phyloP scores from a whole-genome alignment of 768 basidiomycete species.

The Naganishia kalamii region DNA sequence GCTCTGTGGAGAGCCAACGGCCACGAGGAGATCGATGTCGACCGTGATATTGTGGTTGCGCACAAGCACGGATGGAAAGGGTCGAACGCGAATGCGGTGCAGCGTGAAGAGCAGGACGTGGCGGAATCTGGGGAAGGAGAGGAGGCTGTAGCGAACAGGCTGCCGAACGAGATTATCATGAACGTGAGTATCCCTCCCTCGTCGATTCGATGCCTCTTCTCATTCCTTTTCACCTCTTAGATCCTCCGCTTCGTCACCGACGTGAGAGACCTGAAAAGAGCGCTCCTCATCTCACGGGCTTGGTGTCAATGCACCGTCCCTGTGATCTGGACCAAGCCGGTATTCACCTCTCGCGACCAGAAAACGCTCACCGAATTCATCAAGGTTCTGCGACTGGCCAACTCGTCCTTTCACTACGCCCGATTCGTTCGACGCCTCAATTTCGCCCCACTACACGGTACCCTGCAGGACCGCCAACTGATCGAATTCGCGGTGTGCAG shows the following conservation, averaged over 20 bases:
- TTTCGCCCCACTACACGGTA: slow-evolving; percentile 63
- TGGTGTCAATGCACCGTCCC: slow-evolving; percentile 98
- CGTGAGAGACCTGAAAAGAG: slow-evolving; percentile 64
- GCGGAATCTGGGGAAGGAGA: slow-evolving; percentile 20
- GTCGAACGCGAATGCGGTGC: neutral
- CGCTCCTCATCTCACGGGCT: slow-evolving; percentile 72
- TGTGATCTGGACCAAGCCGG: slow-evolving; percentile 87
- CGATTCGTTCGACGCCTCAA: slow-evolving; percentile 85
- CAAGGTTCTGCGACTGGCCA: slow-evolving; percentile 35
- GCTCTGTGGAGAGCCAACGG: neutral
- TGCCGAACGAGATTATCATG: slow-evolving; percentile 88
- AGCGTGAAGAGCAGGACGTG: slow-evolving; percentile 22
- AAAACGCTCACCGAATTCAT: neutral
- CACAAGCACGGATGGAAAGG: neutral
- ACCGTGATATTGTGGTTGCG: neutral
- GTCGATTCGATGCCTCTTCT: too few relatives aligned
- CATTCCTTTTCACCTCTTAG: slow-evolving; percentile 19
- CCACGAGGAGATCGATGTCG: neutral
- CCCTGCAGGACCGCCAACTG: slow-evolving; percentile 70
- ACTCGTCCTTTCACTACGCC: slow-evolving; percentile 79
- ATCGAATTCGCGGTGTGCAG: slow-evolving; percentile 65
- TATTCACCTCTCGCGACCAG: slow-evolving; percentile 57
- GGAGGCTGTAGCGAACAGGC: slow-evolving; percentile 29
- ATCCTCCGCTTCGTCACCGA: slow-evolving; percentile 77
- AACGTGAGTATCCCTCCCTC: too few relatives aligned